phyloP scores from a whole-genome alignment of 2,329 filamentous ascomycete species.

The Colletotrichum lindemuthianum region DNA sequence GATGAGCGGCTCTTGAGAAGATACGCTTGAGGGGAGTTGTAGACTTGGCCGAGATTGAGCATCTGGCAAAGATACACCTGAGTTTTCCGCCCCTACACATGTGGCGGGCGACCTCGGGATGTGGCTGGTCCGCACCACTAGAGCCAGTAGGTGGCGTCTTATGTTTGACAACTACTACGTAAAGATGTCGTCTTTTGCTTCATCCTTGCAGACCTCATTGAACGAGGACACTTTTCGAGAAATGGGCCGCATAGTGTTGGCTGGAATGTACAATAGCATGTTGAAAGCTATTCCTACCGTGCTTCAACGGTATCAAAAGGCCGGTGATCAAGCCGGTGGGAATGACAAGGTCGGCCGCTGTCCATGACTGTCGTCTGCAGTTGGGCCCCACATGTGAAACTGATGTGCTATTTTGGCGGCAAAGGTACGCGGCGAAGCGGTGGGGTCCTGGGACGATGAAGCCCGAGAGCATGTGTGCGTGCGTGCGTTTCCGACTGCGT shows the following conservation, averaged over 20 bases:
- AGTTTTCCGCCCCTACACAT: constrained; percentile 6
- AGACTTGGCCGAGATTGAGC: constrained; percentile 21
- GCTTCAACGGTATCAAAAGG: too few relatives aligned
- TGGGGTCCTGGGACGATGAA: constrained; percentile 21
- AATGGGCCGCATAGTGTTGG: too few relatives aligned
- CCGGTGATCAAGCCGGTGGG: too few relatives aligned
- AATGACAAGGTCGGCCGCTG: too few relatives aligned
- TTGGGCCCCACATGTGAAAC: constrained; percentile 28
- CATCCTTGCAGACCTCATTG: too few relatives aligned
- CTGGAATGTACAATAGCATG: too few relatives aligned
- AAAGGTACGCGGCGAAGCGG: constrained; percentile 14
- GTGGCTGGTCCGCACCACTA: constrained; percentile 5
- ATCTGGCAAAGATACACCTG: constrained; percentile 22
- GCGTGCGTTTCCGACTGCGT: constrained; percentile 7
- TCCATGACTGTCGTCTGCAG: neutral
- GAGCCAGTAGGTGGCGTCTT: too few relatives aligned
- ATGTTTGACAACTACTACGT: too few relatives aligned
- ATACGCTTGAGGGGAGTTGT: constrained; percentile 15
- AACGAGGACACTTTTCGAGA: too few relatives aligned
- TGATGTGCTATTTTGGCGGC: constrained; percentile 30
- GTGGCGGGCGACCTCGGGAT: constrained; percentile 2
- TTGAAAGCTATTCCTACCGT: too few relatives aligned
- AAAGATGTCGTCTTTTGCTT: too few relatives aligned
- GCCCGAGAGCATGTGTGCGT: constrained; percentile 5
- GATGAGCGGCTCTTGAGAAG: constrained; percentile 1